phyloP scores from a whole-genome alignment of 345 rosid species.

The Eucalyptus regnans region DNA sequence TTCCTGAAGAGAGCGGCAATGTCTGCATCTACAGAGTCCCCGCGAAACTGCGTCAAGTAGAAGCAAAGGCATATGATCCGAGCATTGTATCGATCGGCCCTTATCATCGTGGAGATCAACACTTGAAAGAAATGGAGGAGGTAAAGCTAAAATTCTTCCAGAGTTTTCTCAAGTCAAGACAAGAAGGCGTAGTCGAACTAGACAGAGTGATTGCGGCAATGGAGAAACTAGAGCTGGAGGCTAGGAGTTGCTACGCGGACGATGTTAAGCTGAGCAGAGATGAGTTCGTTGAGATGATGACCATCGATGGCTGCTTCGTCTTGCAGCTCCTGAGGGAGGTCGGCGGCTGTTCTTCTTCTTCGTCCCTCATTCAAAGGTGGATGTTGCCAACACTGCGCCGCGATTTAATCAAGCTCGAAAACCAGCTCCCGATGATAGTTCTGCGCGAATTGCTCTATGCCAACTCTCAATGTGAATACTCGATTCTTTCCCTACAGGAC shows the following conservation, averaged over 20 bases:
- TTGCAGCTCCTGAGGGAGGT: slow-evolving; percentile 10
- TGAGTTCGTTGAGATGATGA: slow-evolving; percentile 17
- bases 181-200: not conserved
- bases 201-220: not conserved
- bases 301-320: slow-evolving; percentile 17
- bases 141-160: slow-evolving; percentile 3
- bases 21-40: slow-evolving; percentile 19
- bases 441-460: not conserved
- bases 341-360: not conserved
- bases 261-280: not conserved
- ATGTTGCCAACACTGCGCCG: slow-evolving; percentile 13
- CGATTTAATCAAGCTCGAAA: slow-evolving; percentile 19
- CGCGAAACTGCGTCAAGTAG: not conserved
- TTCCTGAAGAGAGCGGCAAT: not conserved
- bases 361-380: slow-evolving; percentile 1
- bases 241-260: not conserved
- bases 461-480: not conserved
- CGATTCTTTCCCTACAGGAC: not conserved
- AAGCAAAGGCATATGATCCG: slow-evolving; percentile 6
- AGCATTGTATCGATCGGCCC: slow-evolving; percentile 16
- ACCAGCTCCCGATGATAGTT: slow-evolving; percentile 12
- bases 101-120: slow-evolving; percentile 2
- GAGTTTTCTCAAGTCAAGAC: not conserved
- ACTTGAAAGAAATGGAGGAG: slow-evolving; percentile 2
- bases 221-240: slow-evolving; percentile 5